Evolutionary conservation across 2,329 filamentous ascomycete species (phyloP).

Genomic region (Ceratocystis papillata): DNA sequence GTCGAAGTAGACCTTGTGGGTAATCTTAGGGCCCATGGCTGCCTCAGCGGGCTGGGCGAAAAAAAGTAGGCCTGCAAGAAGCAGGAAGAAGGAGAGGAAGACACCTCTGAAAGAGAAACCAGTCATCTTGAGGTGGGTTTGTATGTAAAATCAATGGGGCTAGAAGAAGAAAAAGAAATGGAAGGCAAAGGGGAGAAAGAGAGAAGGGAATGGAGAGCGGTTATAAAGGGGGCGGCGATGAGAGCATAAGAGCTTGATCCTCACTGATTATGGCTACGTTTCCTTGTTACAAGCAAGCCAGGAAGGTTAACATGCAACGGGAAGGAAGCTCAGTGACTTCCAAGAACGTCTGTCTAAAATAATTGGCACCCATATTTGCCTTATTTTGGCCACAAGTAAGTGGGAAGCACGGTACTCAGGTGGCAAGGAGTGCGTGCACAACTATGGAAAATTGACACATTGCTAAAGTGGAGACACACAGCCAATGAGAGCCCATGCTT

Average conservation of each 20-base stretch:
- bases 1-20: constrained; percentile 87
- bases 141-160: constrained; percentile 44
- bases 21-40: constrained; percentile 85
- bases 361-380: background rate
- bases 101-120: constrained; percentile 57
- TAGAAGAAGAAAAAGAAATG: background rate
- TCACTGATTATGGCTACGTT: constrained; percentile 23
- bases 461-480: constrained; percentile 1
- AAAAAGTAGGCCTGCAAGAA: constrained; percentile 64
- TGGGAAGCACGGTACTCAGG: background rate
- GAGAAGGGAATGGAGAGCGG: constrained; percentile 22
- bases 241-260: constrained; percentile 15
- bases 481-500: constrained; percentile 11
- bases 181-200: constrained; percentile 8
- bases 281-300: constrained; percentile 2
- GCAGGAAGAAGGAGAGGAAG: constrained; percentile 60
- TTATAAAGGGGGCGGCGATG: constrained; percentile 20
- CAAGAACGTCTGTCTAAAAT: background rate
- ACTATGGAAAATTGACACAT: background rate
- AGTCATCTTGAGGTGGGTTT: constrained; percentile 19
- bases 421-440: constrained; percentile 5
- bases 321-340: constrained; percentile 1
- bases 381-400: too few species aligned
- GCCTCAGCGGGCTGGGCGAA: constrained; percentile 65
- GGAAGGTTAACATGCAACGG: background rate